Conservation (phyloP, 805 yeast species). For the Suhomyces sp. region DNA sequence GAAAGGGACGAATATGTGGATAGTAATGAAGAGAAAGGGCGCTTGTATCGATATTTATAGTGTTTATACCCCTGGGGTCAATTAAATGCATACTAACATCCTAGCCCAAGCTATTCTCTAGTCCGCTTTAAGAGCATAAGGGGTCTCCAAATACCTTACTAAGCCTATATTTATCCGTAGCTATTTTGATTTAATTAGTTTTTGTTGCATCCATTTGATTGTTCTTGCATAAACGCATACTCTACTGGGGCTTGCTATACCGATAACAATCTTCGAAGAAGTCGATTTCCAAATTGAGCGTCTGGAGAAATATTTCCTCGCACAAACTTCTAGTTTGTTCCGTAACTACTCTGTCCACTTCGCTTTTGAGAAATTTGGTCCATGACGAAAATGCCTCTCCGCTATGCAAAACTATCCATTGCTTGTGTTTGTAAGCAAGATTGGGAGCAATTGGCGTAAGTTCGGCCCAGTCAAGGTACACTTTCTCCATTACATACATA, state of each 20-base stretch:
- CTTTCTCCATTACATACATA: conserved; percentile 47
- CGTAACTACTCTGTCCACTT: conserved; percentile 40
- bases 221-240: conserved; percentile 1
- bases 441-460: conserved; percentile 16
- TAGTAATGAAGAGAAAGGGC: not conserved
- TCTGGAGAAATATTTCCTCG: conserved; percentile 27
- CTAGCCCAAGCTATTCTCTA: not conserved
- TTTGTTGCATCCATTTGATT: no score
- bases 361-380: conserved; percentile 45
- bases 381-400: conserved; percentile 47
- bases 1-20: no score
- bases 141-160: not conserved
- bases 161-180: not conserved
- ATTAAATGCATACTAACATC: not conserved
- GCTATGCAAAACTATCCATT: conserved; percentile 53
- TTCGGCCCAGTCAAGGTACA: conserved; percentile 53
- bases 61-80: not conserved
- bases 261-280: conserved; percentile 47
- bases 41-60: not conserved
- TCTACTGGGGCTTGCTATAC: not conserved
- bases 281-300: conserved; percentile 39
- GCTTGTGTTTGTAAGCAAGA: conserved; percentile 45
- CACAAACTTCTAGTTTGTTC: conserved; percentile 15
- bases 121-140: not conserved
- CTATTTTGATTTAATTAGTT: not conserved